A percentile compares a stretch with the other conserved stretches of the same genome.
Conservation (phyloP, 2,329 filamentous ascomycete genomes). For the Alternaria panax region DNA sequence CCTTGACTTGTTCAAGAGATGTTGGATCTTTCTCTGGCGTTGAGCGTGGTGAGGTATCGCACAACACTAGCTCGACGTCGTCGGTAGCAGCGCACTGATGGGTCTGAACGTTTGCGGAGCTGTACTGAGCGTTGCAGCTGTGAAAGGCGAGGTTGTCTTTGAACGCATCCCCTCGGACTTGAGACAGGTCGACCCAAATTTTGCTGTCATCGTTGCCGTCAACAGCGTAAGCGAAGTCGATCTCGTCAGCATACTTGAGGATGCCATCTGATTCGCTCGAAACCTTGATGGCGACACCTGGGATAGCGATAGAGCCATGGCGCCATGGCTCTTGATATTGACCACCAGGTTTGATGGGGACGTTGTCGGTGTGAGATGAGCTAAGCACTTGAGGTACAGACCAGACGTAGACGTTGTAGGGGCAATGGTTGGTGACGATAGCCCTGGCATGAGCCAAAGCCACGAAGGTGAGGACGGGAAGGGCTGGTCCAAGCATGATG, state of each 20-base stretch:
- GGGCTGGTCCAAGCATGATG: slow-evolving; percentile 26
- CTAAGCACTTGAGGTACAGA: slow-evolving; percentile 25
- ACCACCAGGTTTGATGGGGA: slow-evolving; percentile 24
- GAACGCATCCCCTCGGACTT: slow-evolving; percentile 23
- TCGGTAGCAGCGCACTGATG: slow-evolving; percentile 28
- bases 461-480: slow-evolving; percentile 26
- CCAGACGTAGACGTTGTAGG: slow-evolving; percentile 31
- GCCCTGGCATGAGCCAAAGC: slow-evolving; percentile 32
- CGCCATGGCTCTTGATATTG: slow-evolving; percentile 36
- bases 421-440: slow-evolving; percentile 39
- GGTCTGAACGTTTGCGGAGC: slow-evolving; percentile 19
- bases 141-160: slow-evolving; percentile 23
- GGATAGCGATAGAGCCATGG: slow-evolving; percentile 23
- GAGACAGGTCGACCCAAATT: slow-evolving; percentile 29
- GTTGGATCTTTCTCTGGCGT: slow-evolving; percentile 11
- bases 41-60: slow-evolving; percentile 22
- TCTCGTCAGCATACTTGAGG: slow-evolving; percentile 23
- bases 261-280: slow-evolving; percentile 32
- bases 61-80: slow-evolving; percentile 37
- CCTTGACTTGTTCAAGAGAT: slow-evolving; percentile 16
- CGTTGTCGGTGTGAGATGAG: slow-evolving; percentile 23
- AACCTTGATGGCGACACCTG: slow-evolving; percentile 39
- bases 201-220: slow-evolving; percentile 20
- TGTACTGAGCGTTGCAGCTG: slow-evolving; percentile 26
- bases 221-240: slow-evolving; percentile 38